phyloP scores from a whole-genome alignment of 140 eudicot genomes.

The Cichorium intybus region DNA sequence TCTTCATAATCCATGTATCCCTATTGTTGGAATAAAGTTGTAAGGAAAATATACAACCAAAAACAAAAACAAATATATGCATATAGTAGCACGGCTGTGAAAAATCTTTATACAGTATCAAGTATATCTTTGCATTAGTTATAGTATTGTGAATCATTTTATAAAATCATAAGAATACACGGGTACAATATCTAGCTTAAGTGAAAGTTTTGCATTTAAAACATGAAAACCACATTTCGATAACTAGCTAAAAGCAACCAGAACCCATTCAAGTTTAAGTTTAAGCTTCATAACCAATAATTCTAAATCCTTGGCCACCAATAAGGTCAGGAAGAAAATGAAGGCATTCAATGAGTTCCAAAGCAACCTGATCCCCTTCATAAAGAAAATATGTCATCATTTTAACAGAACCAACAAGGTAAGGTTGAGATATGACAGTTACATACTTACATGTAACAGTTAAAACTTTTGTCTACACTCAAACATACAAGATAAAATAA shows the following conservation, averaged over 20 bases:
- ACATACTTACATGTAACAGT: background rate
- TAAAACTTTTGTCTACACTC: background rate
- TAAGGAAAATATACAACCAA: slow-evolving; percentile 2
- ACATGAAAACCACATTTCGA: slow-evolving; percentile 3
- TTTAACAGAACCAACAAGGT: background rate
- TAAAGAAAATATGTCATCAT: too few relatives aligned
- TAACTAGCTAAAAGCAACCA: slow-evolving; percentile 13
- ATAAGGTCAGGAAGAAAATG: background rate
- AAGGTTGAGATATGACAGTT: slow-evolving; percentile 7
- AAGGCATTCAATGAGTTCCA: slow-evolving; percentile 1
- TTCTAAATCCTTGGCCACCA: slow-evolving; percentile 1
- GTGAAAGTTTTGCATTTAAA: slow-evolving; percentile 1
- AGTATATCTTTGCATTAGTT: background rate
- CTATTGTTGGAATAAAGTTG: slow-evolving; percentile 34
- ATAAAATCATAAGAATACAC: background rate
- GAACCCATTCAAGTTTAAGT: background rate
- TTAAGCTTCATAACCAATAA: slow-evolving; percentile 11
- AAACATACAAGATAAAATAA: background rate
- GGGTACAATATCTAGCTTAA: slow-evolving; percentile 7
- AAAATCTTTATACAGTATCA: too few relatives aligned
- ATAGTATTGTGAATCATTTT: background rate
- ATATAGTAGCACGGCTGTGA: too few relatives aligned
- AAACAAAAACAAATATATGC: slow-evolving; percentile 5
- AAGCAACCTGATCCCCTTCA: slow-evolving; percentile 10
- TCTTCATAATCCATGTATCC: slow-evolving; percentile 86